These are phyloP conservation scores for Xylaria telfairii DNA, from an alignment of 495 filamentous ascomycete species.

Conservation along the genomic window DNA sequence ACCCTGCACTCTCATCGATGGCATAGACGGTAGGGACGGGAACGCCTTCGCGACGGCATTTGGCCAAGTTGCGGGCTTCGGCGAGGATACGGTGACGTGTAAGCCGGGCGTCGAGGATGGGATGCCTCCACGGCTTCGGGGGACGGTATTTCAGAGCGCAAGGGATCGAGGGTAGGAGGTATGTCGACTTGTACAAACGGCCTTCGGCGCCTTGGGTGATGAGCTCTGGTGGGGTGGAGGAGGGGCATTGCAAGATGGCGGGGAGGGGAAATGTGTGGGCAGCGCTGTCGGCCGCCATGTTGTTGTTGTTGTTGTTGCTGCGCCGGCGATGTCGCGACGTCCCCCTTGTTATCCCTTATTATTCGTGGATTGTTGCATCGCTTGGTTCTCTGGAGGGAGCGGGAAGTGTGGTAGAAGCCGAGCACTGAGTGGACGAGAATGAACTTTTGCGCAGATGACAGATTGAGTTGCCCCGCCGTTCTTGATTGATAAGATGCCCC, in stretches of 20 bases:
- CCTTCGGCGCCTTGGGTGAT: slow-evolving; percentile 95
- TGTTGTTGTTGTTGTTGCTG: no score
- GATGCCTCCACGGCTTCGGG: slow-evolving; percentile 90
- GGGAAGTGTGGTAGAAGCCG: neutral
- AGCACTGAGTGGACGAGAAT: neutral
- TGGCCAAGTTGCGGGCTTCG: slow-evolving; percentile 83
- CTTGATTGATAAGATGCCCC: neutral
- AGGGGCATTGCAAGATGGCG: slow-evolving; percentile 64
- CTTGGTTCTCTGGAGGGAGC: neutral
- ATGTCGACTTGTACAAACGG: slow-evolving; percentile 85
- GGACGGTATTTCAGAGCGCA: slow-evolving; percentile 93
- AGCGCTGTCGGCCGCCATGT: slow-evolving; percentile 20
- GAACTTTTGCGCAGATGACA: neutral
- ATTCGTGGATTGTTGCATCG: neutral
- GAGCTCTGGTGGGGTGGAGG: slow-evolving; percentile 62
- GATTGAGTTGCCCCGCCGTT: slow-evolving; percentile 14
- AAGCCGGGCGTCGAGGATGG: slow-evolving; percentile 83
- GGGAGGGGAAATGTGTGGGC: slow-evolving; percentile 61
- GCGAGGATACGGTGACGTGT: slow-evolving; percentile 84
- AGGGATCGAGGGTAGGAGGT: slow-evolving; percentile 70
- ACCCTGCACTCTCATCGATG: slow-evolving; percentile 74
- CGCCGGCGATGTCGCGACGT: neutral
- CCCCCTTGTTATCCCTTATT: neutral
- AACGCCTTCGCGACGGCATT: slow-evolving; percentile 76
- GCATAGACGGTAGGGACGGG: slow-evolving; percentile 78